phyloP scores from a whole-genome alignment of 305 asterid genomes.

The Rubia peregrina region DNA sequence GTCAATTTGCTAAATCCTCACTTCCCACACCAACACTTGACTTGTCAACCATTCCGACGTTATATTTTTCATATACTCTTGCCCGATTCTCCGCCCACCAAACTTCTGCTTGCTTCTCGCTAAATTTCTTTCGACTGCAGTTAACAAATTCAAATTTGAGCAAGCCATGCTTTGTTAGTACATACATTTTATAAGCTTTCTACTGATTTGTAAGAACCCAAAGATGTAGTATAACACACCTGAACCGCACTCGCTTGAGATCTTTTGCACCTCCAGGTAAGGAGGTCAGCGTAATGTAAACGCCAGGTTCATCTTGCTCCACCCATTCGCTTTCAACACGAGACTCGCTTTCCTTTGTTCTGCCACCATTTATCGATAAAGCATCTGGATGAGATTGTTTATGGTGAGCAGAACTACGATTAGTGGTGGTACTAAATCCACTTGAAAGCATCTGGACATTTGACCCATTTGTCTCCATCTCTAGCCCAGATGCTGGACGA shows the following conservation, averaged over 20 bases:
- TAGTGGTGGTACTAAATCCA: slow-evolving; percentile 48
- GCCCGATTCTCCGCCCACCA: slow-evolving; percentile 99
- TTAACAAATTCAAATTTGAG: slow-evolving; percentile 16
- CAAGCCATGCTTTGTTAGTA: neutral
- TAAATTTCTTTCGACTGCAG: slow-evolving; percentile 90
- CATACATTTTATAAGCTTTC: neutral
- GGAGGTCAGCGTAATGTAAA: slow-evolving; percentile 90
- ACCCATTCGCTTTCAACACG: slow-evolving; percentile 86
- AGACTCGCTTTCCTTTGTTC: slow-evolving; percentile 60
- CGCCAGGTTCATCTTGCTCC: slow-evolving; percentile 98
- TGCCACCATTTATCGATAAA: slow-evolving; percentile 50
- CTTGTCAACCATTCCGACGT: slow-evolving; percentile 73
- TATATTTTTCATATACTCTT: slow-evolving; percentile 84
- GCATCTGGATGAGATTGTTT: slow-evolving; percentile 53
- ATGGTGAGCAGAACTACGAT: slow-evolving; percentile 50
- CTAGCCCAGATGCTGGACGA: slow-evolving; percentile 43
- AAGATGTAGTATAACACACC: slow-evolving; percentile 53
- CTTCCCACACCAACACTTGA: slow-evolving; percentile 78
- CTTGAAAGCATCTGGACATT: slow-evolving; percentile 43
- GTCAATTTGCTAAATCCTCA: slow-evolving; percentile 72
- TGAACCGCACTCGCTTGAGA: slow-evolving; percentile 97
- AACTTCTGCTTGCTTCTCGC: slow-evolving; percentile 93
- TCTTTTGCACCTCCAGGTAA: slow-evolving; percentile 92
- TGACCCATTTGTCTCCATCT: slow-evolving; percentile 44
- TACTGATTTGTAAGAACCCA: neutral